Evolutionary conservation across 805 yeast genomes (phyloP).

Genomic region (Saitoella complicata): DNA sequence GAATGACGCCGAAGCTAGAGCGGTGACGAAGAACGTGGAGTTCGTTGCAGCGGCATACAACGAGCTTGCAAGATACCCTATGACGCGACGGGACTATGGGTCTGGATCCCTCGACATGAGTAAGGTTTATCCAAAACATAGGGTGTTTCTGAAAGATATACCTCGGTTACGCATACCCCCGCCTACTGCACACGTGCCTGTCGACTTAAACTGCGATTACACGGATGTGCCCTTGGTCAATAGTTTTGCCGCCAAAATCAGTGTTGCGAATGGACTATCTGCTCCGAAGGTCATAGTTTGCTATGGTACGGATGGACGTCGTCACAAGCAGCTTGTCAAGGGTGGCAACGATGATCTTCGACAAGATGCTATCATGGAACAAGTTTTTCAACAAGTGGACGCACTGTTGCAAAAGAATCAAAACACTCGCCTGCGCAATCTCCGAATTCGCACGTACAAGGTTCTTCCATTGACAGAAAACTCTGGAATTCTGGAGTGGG

Average conservation of each 20-base stretch:
- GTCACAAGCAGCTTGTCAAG: slow-evolving; percentile 50
- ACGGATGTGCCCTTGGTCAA: slow-evolving; percentile 31
- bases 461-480: slow-evolving; percentile 81
- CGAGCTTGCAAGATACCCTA: not conserved
- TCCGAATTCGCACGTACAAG: slow-evolving; percentile 65
- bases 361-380: slow-evolving; percentile 96
- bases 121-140: not conserved
- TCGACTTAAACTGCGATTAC: slow-evolving; percentile 26
- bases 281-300: slow-evolving; percentile 65
- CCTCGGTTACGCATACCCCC: slow-evolving; percentile 2
- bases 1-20: slow-evolving; percentile 2
- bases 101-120: not conserved
- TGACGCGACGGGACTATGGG: slow-evolving; percentile 3
- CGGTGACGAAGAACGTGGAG: slow-evolving; percentile 11
- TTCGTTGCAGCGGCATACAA: not conserved
- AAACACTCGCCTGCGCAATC: slow-evolving; percentile 37
- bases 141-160: slow-evolving; percentile 2
- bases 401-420: slow-evolving; percentile 39
- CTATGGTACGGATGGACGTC: slow-evolving; percentile 38
- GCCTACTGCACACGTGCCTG: slow-evolving; percentile 1
- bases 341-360: slow-evolving; percentile 83
- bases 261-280: slow-evolving; percentile 75
- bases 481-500: slow-evolving; percentile 84
- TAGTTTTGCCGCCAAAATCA: slow-evolving; percentile 29
- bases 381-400: slow-evolving; percentile 81